phyloP scores from a whole-genome alignment of 2,329 filamentous ascomycete species.

The Polytolypa hystricis region DNA sequence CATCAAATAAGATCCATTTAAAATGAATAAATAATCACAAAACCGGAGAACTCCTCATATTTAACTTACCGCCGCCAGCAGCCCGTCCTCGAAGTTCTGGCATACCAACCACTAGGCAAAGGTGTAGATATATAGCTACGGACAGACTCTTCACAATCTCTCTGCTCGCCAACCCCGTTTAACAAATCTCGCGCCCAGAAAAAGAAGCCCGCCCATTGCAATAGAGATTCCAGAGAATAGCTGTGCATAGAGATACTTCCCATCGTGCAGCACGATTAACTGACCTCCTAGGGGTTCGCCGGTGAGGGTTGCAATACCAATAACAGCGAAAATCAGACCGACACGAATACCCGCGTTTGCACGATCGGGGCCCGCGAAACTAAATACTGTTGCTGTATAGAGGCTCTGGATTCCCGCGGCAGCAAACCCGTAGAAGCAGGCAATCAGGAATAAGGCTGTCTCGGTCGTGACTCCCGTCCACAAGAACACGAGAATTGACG shows the following conservation, averaged over 20 bases:
- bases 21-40: no score
- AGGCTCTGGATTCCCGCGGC: conserved; percentile 22
- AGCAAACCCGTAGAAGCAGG: conserved; percentile 23
- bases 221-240: conserved; percentile 7
- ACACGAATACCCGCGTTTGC: conserved; percentile 3
- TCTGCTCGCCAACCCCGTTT: conserved; percentile 8
- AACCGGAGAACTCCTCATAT: no score
- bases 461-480: conserved; percentile 34
- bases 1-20: no score
- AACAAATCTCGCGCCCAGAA: conserved; percentile 5
- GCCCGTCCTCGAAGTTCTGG: no score
- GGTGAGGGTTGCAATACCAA: conserved; percentile 6
- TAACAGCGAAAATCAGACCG: conserved; percentile 6
- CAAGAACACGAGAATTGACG: conserved; percentile 37
- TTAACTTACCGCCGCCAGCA: no score
- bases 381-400: conserved; percentile 12
- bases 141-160: conserved; percentile 7
- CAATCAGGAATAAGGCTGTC: conserved; percentile 16
- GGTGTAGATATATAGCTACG: no score
- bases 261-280: conserved; percentile 5
- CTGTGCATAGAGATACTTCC: conserved; percentile 8
- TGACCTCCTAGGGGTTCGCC: conserved; percentile 8
- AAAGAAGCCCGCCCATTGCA: conserved; percentile 3
- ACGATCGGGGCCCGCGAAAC: conserved; percentile 5
- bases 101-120: no score